Base-by-base conservation (phyloP, 1,284 basidiomycete species). In the Acaromyces ingoldii region DNA sequence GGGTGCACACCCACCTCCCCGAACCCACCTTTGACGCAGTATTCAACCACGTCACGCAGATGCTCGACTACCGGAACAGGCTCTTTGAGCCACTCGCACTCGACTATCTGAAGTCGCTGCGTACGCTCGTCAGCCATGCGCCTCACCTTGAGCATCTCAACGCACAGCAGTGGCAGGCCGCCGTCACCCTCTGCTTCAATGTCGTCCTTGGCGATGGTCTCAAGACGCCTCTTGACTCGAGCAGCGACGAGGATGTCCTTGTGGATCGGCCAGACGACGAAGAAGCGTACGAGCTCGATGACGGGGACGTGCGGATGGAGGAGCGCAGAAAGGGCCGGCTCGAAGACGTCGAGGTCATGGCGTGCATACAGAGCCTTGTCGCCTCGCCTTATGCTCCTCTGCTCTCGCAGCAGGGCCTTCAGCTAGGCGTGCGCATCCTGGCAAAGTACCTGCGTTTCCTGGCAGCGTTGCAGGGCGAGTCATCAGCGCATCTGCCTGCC, bases 101-200 rank as follows among this genome's bases (percentile, higher is more conserved):
- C 55, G 84, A 91, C 72, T 95, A 91, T 72, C 80, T 86, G 55
- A 91, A 92, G 72, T 81, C 87, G 0, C 79, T 93, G 30, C 82
- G 83, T 36, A 79, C 79, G 42, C 71, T 88, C 2, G 78, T 90
- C 38, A 77, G 77, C 45, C 85, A 84, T 70, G 76, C 78, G 1
- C 85, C 88, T 0, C 91, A 96, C 74, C 79, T 91, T 45, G 85
- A 91, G 28, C 83, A 87, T 63, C 72, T 93, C 26, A 83, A 84
- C 7, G 78, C 80, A 13, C 76, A 78, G 0, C 78, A 75, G 36
- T 97, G 92, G 92, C 74, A 84, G 7, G 77, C 77, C 19, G 76
- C 89, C 24, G 81, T 87, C 33, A 81, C 83, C 42, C 76, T 89
- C 30, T 84, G 83, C 49, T 91, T 91, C 78, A 59, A 63, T 39